These are phyloP conservation scores for Neonectria hederae DNA, from an alignment of 2,329 filamentous ascomycete species.

Conservation along the genomic window DNA sequence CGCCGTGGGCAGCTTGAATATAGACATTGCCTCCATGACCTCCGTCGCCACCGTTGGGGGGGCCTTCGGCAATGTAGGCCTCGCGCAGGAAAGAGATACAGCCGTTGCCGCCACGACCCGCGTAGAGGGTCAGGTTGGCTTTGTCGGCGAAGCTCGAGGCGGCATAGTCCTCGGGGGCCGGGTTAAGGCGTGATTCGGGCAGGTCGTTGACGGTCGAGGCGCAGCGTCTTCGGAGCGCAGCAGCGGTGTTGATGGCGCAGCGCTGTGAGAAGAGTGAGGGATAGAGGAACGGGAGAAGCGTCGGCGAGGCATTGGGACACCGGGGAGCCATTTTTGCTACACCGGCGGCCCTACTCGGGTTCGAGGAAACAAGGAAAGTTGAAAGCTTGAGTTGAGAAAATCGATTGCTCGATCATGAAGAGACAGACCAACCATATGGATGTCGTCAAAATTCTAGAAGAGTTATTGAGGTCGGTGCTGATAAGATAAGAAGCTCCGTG, in stretches of 20 bases:
- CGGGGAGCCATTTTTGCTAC: slow-evolving; percentile 41
- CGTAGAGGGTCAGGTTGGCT: slow-evolving; percentile 78
- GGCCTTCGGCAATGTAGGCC: slow-evolving; percentile 87
- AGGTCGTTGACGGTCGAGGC: slow-evolving; percentile 50
- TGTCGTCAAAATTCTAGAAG: slow-evolving; percentile 10
- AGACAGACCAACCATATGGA: too few relatives aligned
- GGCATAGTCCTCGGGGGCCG: slow-evolving; percentile 84
- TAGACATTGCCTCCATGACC: slow-evolving; percentile 92
- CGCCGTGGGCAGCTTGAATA: slow-evolving; percentile 89
- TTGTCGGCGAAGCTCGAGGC: slow-evolving; percentile 87
- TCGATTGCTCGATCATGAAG: not conserved
- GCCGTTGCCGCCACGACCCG: slow-evolving; percentile 86
- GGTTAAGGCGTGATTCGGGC: slow-evolving; percentile 74
- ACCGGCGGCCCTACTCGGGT: not conserved
- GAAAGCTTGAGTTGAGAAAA: not conserved
- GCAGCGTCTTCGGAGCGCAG: slow-evolving; percentile 30
- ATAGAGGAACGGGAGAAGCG: slow-evolving; percentile 57
- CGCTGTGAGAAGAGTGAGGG: slow-evolving; percentile 52
- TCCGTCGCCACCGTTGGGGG: slow-evolving; percentile 93
- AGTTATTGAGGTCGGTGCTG: not conserved
- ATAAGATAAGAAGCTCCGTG: slow-evolving; percentile 21
- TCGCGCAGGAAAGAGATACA: slow-evolving; percentile 95
- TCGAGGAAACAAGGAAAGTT: not conserved
- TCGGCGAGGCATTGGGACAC: slow-evolving; percentile 36
- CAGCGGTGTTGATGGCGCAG: slow-evolving; percentile 20